Conservation (phyloP, 2,329 filamentous ascomycete species). For the Rasamsonia emersonii region DNA sequence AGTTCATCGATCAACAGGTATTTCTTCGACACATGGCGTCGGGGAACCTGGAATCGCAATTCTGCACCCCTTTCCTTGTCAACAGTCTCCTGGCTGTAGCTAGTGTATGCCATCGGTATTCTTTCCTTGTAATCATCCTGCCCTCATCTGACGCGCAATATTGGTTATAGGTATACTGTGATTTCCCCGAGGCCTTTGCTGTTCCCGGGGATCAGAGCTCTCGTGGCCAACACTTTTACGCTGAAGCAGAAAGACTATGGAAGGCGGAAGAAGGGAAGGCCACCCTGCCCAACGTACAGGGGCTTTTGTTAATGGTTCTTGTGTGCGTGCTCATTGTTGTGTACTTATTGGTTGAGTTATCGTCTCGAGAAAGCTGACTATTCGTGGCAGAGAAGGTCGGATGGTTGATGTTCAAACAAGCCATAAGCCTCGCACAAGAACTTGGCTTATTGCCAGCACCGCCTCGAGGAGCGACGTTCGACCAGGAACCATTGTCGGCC, state of each 20-base stretch:
- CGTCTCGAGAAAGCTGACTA: too few species aligned
- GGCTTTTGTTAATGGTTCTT: too few species aligned
- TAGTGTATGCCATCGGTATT: conserved; percentile 19
- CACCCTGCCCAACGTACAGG: conserved; percentile 28
- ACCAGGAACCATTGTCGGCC: conserved; percentile 8
- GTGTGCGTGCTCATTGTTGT: too few species aligned
- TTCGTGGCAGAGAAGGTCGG: conserved; percentile 17
- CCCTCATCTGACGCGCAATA: conserved; percentile 7
- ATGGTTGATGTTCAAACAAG: conserved; percentile 26
- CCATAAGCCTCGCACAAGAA: conserved; percentile 23
- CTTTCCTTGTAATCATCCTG: background rate
- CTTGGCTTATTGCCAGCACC: conserved; percentile 18
- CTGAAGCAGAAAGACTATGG: conserved; percentile 29
- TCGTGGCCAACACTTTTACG: conserved; percentile 25
- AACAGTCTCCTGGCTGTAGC: conserved; percentile 69
- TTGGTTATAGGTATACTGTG: conserved; percentile 25
- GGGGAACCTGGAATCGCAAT: conserved; percentile 45
- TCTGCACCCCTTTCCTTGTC: conserved; percentile 77
- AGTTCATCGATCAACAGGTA: conserved; percentile 70
- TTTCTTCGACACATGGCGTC: conserved; percentile 45
- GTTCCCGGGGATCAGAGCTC: conserved; percentile 19
- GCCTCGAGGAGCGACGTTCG: conserved; percentile 7
- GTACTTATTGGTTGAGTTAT: too few species aligned
- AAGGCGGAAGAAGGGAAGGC: conserved; percentile 24
- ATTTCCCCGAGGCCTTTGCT: conserved; percentile 23